Percentiles rank a stretch among this genome's conserved stretches.
phyloP scores from a whole-genome alignment of 2,329 filamentous ascomycete genomes.

The Zarea fungicola region DNA sequence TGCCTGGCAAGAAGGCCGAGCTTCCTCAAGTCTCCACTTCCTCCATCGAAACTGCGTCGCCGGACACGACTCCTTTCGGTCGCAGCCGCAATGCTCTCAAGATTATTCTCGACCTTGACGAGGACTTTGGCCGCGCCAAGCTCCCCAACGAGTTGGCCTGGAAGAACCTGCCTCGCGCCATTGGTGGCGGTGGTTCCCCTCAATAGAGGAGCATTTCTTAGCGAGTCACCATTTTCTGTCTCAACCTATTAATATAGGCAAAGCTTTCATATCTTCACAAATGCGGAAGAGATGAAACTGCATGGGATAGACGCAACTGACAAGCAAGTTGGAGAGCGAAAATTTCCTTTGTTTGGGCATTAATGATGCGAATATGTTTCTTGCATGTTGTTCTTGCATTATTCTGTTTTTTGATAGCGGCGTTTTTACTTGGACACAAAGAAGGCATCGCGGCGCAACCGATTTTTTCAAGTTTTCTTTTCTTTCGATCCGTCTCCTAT shows the following conservation, averaged over 20 bases:
- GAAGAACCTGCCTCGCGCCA: constrained; percentile 47
- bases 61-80: constrained; percentile 44
- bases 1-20: constrained; percentile 57
- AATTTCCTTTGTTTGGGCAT: constrained; percentile 8
- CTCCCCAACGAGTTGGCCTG: constrained; percentile 50
- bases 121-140: constrained; percentile 78
- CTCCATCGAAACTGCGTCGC: constrained; percentile 47
- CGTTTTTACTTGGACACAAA: constrained; percentile 10
- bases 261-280: not conserved
- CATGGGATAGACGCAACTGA: not conserved
- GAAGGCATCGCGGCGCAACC: constrained; percentile 11
- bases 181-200: constrained; percentile 35
- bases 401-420: constrained; percentile 9
- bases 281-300: not conserved
- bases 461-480: constrained; percentile 2
- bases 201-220: not conserved
- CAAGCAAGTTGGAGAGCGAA: not conserved
- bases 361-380: constrained; percentile 8
- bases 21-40: constrained; percentile 49
- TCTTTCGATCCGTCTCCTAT: constrained; percentile 2
- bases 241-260: not conserved
- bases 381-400: constrained; percentile 13
- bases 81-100: constrained; percentile 86
- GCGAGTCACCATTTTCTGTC: not conserved
- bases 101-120: constrained; percentile 89